A percentile compares a stretch with the other conserved stretches of the same genome.
phyloP scores from a whole-genome alignment of 225 moss, liverwort and hornwort genomes.

The Takakia lepidozioides region DNA sequence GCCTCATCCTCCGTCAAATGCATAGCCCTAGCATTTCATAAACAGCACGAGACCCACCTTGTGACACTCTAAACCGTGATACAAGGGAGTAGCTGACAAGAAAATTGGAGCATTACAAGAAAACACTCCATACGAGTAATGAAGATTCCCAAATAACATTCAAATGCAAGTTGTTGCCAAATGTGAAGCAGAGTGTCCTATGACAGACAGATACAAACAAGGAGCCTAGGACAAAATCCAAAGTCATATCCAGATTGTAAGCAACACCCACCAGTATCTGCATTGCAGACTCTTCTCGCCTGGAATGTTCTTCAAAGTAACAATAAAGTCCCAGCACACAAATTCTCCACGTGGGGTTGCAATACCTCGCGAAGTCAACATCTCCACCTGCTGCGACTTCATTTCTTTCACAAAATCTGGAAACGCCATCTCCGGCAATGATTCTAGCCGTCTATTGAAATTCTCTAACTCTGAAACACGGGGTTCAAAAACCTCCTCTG shows the following conservation, averaged over 20 bases:
- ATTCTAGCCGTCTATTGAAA: conserved; percentile 48
- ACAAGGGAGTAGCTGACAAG: too few species aligned
- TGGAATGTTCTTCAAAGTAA: conserved; percentile 66
- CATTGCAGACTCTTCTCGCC: conserved; percentile 58
- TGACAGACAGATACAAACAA: too few species aligned
- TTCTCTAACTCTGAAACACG: conserved; percentile 52
- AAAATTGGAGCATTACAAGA: too few species aligned
- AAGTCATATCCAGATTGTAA: neutral
- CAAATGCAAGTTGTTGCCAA: too few species aligned
- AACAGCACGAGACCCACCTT: neutral
- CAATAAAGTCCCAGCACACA: conserved; percentile 77
- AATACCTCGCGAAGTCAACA: conserved; percentile 73
- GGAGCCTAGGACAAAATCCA: too few species aligned
- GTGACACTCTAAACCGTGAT: too few species aligned
- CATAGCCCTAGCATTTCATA: conserved; percentile 48
- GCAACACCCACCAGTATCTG: conserved; percentile 34
- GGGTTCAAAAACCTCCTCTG: conserved; percentile 74
- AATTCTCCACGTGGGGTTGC: conserved; percentile 45
- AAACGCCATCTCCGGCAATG: conserved; percentile 72
- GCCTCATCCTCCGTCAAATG: conserved; percentile 72
- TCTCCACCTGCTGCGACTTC: conserved; percentile 51
- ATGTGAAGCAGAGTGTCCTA: too few species aligned
- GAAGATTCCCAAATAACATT: too few species aligned
- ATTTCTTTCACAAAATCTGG: conserved; percentile 62
- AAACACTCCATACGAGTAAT: neutral